Base-by-base conservation (phyloP, 257 asterid genomes). In the Phtheirospermum japonicum region DNA sequence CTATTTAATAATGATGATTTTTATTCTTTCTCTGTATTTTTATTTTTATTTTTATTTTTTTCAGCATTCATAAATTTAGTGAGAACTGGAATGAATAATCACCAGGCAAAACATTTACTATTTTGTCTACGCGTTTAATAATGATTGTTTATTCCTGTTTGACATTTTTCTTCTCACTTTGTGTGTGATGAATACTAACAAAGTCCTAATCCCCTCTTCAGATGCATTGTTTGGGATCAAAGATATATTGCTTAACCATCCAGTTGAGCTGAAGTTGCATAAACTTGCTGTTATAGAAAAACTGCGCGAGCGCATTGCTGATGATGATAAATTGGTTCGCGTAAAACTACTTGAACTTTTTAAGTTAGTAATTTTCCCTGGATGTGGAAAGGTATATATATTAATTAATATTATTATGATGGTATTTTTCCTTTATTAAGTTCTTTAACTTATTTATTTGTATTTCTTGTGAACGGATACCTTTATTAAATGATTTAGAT, bases 221-320 rank as follows among this genome's bases (percentile, higher is more conserved):
- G 97, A 85, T 73, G 96, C 97, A 39, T 75, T 93, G 73, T 63
- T 70, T 7, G 97, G 96, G 34, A 75, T 93, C 43, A 85, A 73
- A 80, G 94, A 87, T 68, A 63, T 93, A 74, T 74, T 93, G 78
- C 73, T 73, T 65, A 86, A 80, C 31, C 72, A 86, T 73, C 97
- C 96, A 39, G 67, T 55, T 73, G 99, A 89, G 77, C 65, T 93
- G 85, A 87, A 80, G 90, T 75, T 82, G 67, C 95, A 89, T 77
- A 89, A 85, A 73, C 83, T 89, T 64, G 89, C 94, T 72, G 82
- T 89, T 62, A 65, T 89, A 39, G 97, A 89, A 73, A 93, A 87
- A 72, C 82, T 93, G 61, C 94, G 97, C 45, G 97, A 87, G 61
- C 95, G 97, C 28, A 87, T 93, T 57, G 82, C 85, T 65, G 99